Conservation (phyloP, 371 early-diverging fungal species). For the Mucor piriformis region DNA sequence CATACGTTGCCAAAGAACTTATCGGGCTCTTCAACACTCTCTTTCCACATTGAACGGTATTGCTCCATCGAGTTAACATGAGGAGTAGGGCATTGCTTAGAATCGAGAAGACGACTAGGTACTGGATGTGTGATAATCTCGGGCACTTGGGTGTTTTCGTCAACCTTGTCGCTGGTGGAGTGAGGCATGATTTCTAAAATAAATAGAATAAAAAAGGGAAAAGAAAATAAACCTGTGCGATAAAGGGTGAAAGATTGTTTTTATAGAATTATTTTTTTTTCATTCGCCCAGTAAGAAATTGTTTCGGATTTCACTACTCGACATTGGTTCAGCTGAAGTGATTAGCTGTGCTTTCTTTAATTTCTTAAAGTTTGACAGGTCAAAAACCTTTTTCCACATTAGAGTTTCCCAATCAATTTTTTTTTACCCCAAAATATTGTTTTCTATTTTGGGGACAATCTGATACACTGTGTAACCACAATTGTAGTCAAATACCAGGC, state of each 20-base stretch:
- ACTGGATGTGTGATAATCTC: constrained; percentile 23
- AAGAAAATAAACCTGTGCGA: neutral
- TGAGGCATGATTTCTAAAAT: constrained; percentile 10
- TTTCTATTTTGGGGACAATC: constrained; percentile 19
- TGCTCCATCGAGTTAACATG: constrained; percentile 28
- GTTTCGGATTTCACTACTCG: neutral
- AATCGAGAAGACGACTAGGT: constrained; percentile 5
- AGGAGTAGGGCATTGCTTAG: constrained; percentile 5
- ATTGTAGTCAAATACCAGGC: neutral
- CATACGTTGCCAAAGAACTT: constrained; percentile 75
- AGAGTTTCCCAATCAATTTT: neutral
- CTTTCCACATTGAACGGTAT: constrained; percentile 69
- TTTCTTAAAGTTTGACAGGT: neutral
- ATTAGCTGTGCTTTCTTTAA: neutral
- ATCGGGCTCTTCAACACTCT: constrained; percentile 71
- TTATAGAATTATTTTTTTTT: constrained; percentile 7
- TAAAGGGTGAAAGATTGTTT: neutral
- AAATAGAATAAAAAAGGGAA: neutral
- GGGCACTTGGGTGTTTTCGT: neutral
- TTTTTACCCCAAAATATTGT: constrained; percentile 19
- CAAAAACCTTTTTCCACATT: constrained; percentile 15
- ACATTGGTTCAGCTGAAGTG: neutral
- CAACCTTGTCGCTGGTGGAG: constrained; percentile 1
- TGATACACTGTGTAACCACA: constrained; percentile 7
- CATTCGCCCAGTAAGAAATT: neutral